Conservation (phyloP, 192 early-diverging fungal species). For the Lobosporangium transversale region DNA sequence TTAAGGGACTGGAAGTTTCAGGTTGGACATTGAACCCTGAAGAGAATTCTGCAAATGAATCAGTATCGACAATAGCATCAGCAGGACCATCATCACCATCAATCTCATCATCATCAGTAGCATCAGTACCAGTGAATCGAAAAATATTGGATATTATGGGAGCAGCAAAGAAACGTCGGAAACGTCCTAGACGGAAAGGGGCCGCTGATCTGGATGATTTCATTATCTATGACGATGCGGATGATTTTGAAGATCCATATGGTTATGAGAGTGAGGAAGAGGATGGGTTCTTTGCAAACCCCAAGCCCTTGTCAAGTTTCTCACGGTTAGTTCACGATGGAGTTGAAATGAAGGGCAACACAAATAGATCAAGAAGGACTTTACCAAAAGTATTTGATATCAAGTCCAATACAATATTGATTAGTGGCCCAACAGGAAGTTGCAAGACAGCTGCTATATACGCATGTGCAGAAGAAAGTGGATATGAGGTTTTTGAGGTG, state of each 20-base stretch:
- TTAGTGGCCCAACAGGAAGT: slow-evolving; percentile 74
- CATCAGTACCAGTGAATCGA: neutral
- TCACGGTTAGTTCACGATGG: slow-evolving; percentile 8
- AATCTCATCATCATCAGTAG: neutral
- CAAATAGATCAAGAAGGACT: too few species aligned
- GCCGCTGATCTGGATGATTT: slow-evolving; percentile 39
- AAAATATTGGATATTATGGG: slow-evolving; percentile 24
- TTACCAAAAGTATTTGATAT: slow-evolving; percentile 41
- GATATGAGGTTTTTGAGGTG: slow-evolving; percentile 82
- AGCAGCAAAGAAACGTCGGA: slow-evolving; percentile 22
- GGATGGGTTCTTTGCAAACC: slow-evolving; percentile 10
- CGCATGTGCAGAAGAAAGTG: slow-evolving; percentile 75
- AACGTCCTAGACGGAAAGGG: slow-evolving; percentile 25
- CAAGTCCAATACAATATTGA: slow-evolving; percentile 67
- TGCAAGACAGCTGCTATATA: slow-evolving; percentile 81
- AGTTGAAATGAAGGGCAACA: neutral
- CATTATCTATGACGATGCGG: slow-evolving; percentile 28
- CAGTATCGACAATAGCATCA: neutral
- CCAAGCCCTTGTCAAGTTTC: slow-evolving; percentile 22
- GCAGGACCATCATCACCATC: too few species aligned
- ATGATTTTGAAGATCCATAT: slow-evolving; percentile 33
- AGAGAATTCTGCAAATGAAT: slow-evolving; percentile 3
- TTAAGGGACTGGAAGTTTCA: slow-evolving; percentile 33
- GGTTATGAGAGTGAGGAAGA: slow-evolving; percentile 35
- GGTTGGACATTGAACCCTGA: slow-evolving; percentile 51